These are phyloP conservation scores for Thelephora terrestris DNA, from an alignment of 1,284 basidiomycete genomes.

Conservation along the genomic window DNA sequence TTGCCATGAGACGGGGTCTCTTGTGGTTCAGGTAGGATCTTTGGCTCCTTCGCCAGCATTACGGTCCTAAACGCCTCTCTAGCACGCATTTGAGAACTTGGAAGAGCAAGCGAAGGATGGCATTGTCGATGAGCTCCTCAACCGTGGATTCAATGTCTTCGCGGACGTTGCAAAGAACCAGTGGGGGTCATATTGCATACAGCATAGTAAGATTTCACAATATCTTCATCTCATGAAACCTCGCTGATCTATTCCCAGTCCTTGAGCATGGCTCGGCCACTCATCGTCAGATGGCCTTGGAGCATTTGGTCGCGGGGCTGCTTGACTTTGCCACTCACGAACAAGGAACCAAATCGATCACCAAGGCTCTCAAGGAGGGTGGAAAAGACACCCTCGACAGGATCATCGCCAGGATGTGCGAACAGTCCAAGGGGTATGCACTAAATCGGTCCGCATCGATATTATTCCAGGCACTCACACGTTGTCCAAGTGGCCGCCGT, in stretches of 20 bases:
- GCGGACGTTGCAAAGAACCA: conserved; percentile 73
- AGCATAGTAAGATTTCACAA: conserved; percentile 52
- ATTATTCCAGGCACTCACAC: not conserved
- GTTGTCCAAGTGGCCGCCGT: conserved; percentile 46
- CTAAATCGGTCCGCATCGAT: not conserved
- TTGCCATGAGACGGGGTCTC: conserved; percentile 79
- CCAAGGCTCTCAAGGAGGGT: conserved; percentile 75
- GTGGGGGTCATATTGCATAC: conserved; percentile 78
- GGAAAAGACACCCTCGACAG: conserved; percentile 61
- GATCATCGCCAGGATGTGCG: conserved; percentile 70
- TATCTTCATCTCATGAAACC: not conserved
- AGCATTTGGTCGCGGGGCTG: conserved; percentile 60
- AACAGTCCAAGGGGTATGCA: conserved; percentile 63
- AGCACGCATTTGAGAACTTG: conserved; percentile 80
- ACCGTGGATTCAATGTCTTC: conserved; percentile 56
- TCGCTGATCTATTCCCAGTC: conserved; percentile 31
- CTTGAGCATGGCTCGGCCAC: conserved; percentile 69
- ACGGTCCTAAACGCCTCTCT: not conserved
- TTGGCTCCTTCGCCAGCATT: conserved; percentile 4
- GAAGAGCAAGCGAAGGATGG: conserved; percentile 74
- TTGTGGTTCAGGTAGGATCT: conserved; percentile 62
- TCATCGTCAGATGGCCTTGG: conserved; percentile 61
- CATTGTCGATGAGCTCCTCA: conserved; percentile 68
- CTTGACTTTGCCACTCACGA: conserved; percentile 70
- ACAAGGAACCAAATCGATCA: conserved; percentile 74